Base-by-base conservation (phyloP, 2,329 filamentous ascomycete species). In the Shiraia sp. region DNA sequence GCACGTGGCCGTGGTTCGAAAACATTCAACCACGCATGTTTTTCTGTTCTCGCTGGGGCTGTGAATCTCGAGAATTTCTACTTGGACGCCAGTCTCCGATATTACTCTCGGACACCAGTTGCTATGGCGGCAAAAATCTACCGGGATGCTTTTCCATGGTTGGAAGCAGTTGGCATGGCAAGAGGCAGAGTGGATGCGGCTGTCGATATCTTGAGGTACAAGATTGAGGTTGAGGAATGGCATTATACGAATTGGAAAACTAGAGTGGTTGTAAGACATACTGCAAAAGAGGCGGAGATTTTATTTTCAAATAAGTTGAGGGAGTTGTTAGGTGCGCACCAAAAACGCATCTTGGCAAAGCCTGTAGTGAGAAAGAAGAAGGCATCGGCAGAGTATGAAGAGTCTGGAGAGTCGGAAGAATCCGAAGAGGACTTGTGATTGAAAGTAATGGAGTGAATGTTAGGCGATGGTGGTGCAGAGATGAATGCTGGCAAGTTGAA, bases 61-160 rank as follows among this genome's bases (percentile, higher is more conserved):
- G 57, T 53, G 6, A 65, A 66, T 15, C 46, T 71, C 25, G 45
- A 55, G 10, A 43, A 45, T 2, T 49, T 71, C 15, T 42, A 40
- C 7, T 45, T 68, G 13, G 51, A 64, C n/a, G 47, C 46, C 5
- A 30, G 6, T 1, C 22, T 57, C 2, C 38, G 44, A 4, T 46
- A 34, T 17, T 36, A 41, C 6, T 10, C 29, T 6, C 17, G 36
- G 1, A 10, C 47, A 0, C 50, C 51, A 24, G 8, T 27, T 6
- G 38, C 50, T 4, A 22, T 22, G 19, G 66, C 66, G 2, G 55
- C 53, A 8, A 55, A 61, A 16, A 35, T 70, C 23, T 71, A 68
- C 33, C 68, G 66, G 7, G 60, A 69, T 31, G 65, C 57, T 0
- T 67, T 68, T 22, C 55, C 60, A 3, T 70, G 65, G 66, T 46